phyloP scores from a whole-genome alignment of 2,329 filamentous ascomycete species.

The Aspergillus puulaauensis region DNA sequence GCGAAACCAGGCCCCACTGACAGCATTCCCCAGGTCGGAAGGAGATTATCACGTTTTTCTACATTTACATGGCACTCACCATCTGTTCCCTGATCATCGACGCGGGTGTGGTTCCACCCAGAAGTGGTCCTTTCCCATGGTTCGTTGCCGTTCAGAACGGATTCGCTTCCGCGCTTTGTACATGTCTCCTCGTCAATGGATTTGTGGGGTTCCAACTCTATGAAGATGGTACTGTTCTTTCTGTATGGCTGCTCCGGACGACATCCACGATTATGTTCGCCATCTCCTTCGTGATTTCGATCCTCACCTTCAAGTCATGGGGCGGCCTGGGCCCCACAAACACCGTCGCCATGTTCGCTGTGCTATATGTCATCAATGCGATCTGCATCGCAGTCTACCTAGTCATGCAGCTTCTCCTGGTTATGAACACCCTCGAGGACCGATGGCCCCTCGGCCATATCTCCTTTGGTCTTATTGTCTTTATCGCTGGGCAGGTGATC shows the following conservation, averaged over 20 bases:
- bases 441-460: constrained; percentile 95
- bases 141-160: constrained; percentile 88
- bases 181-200: constrained; percentile 90
- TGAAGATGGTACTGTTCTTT: constrained; percentile 91
- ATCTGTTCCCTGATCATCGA: constrained; percentile 88
- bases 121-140: constrained; percentile 79
- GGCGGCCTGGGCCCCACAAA: constrained; percentile 81
- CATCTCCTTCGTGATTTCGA: constrained; percentile 80
- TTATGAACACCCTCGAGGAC: constrained; percentile 86
- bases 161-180: constrained; percentile 79
- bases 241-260: constrained; percentile 85
- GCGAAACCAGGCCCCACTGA: not conserved
- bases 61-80: constrained; percentile 88
- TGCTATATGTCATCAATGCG: constrained; percentile 87
- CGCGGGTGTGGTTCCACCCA: constrained; percentile 84
- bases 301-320: constrained; percentile 92
- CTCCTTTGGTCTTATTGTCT: constrained; percentile 84
- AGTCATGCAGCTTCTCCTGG: constrained; percentile 82
- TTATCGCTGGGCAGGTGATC: constrained; percentile 86
- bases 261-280: constrained; percentile 79
- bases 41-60: constrained; percentile 88
- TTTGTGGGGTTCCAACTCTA: constrained; percentile 99
- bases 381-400: constrained; percentile 84
- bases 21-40: constrained; percentile 54
- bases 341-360: constrained; percentile 84